A percentile compares a stretch with the other conserved stretches of the same genome.
phyloP scores from a whole-genome alignment of 208 protist species.

The Acanthamoeba culbertsoni region DNA sequence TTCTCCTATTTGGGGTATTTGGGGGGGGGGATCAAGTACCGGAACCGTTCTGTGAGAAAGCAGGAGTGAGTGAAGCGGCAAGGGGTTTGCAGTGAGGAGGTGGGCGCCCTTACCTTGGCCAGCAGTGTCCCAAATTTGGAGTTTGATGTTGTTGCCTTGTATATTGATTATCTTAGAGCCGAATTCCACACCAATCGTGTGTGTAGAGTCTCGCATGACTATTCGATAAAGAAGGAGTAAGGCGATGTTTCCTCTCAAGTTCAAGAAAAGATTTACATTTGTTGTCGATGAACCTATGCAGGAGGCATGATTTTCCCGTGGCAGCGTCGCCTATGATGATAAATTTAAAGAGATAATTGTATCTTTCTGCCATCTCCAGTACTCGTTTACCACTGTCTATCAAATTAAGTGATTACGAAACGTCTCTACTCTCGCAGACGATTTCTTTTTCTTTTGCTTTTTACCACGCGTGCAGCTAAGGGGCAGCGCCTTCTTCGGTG shows the following conservation, averaged over 20 bases:
- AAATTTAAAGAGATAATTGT: constrained; percentile 59
- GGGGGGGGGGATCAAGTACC: not conserved
- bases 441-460: no score
- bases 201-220: constrained; percentile 74
- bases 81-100: constrained; percentile 1
- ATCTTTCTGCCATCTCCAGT: constrained; percentile 20
- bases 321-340: constrained; percentile 56
- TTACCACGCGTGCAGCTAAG: no score
- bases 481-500: no score
- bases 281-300: constrained; percentile 58
- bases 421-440: no score
- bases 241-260: no score
- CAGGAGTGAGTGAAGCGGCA: not conserved
- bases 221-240: no score
- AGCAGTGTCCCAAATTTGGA: constrained; percentile 97
- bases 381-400: no score
- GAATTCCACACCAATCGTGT: constrained; percentile 97
- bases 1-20: not conserved
- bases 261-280: constrained; percentile 47
- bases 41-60: not conserved
- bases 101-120: constrained; percentile 67
- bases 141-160: constrained; percentile 90
- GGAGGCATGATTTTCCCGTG: constrained; percentile 46
- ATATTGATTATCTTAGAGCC: constrained; percentile 86
- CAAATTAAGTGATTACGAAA: no score